A percentile compares a stretch with the other conserved stretches of the same genome.
Conservation (phyloP, 176 grass and related monocot genomes). For the Oryza australiensis region DNA sequence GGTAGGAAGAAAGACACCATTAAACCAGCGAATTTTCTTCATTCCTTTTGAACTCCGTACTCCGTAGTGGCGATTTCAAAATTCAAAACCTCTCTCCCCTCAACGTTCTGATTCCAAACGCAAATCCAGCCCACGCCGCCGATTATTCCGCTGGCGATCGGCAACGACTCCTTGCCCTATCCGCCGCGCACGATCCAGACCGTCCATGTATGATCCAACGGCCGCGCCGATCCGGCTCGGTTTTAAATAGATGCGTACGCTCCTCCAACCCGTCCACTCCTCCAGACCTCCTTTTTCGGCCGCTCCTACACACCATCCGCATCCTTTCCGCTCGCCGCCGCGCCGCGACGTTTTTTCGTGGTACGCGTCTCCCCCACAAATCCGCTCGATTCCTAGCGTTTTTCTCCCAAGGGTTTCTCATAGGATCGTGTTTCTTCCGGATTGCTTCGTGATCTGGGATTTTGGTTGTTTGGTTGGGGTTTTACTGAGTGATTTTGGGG, state of each 20-base stretch:
- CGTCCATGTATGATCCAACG: constrained; percentile 44
- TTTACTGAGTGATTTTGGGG: not conserved
- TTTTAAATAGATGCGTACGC: constrained; percentile 46
- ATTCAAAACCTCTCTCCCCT: constrained; percentile 35
- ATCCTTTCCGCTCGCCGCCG: not conserved
- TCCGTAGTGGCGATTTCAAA: constrained; percentile 11
- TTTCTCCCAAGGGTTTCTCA: not conserved
- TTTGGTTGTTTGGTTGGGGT: not conserved
- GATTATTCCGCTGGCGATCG: not conserved
- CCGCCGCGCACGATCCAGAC: not conserved
- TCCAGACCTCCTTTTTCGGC: not conserved
- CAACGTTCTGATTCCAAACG: not conserved
- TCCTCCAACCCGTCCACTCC: not conserved
- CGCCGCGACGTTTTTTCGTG: not conserved
- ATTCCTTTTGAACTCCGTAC: not conserved
- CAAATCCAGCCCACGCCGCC: constrained; percentile 16
- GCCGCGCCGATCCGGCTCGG: not conserved
- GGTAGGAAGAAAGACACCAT: not conserved
- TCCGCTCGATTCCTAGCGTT: not conserved
- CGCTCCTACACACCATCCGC: not conserved
- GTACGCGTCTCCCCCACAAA: not conserved
- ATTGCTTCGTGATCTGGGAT: not conserved
- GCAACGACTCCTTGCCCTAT: constrained; percentile 25
- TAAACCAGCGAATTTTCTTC: not conserved
- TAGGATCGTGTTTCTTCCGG: not conserved